A percentile compares a stretch with the other conserved stretches of the same genome.
Evolutionary conservation across 2,329 filamentous ascomycete genomes (phyloP).

Genomic region (Rosellinia necatrix): DNA sequence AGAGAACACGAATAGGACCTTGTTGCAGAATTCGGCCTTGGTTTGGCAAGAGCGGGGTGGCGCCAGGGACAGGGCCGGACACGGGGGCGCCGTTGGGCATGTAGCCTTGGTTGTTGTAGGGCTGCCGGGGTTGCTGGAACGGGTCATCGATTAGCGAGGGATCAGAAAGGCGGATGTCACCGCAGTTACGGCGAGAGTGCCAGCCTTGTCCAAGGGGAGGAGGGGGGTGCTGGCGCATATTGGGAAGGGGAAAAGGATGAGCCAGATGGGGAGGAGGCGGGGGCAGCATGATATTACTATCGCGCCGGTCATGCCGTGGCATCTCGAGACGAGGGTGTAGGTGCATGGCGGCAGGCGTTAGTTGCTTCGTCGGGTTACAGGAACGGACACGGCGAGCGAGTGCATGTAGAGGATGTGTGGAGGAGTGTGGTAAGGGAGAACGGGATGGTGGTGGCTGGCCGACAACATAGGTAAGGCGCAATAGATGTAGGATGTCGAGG

Average conservation of each 20-base stretch:
- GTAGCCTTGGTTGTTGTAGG: constrained; percentile 59
- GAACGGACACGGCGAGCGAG: background rate
- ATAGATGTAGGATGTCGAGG: background rate
- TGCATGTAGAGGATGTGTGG: too few relatives aligned
- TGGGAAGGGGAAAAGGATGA: background rate
- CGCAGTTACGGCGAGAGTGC: constrained; percentile 14
- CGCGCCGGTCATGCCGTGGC: background rate
- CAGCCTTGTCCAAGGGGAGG: background rate
- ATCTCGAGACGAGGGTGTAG: background rate
- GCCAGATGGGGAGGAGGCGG: background rate
- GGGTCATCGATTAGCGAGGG: constrained; percentile 24
- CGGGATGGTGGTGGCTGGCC: too few relatives aligned
- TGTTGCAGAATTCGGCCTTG: constrained; percentile 69
- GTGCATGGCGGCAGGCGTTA: constrained; percentile 8
- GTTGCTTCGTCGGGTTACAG: background rate
- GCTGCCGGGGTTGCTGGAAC: constrained; percentile 44
- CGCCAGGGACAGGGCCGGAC: constrained; percentile 58
- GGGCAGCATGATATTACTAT: constrained; percentile 1
- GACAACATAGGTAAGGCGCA: background rate
- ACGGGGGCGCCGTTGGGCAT: constrained; percentile 65
- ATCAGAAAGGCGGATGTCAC: constrained; percentile 27
- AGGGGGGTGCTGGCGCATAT: background rate
- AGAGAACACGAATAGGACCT: constrained; percentile 69
- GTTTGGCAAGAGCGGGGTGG: constrained; percentile 68
- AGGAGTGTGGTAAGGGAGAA: background rate